A percentile compares a stretch with the other conserved stretches of the same genome.
phyloP scores from a whole-genome alignment of 2,329 filamentous ascomycete genomes.

The Blastomyces parvus region DNA sequence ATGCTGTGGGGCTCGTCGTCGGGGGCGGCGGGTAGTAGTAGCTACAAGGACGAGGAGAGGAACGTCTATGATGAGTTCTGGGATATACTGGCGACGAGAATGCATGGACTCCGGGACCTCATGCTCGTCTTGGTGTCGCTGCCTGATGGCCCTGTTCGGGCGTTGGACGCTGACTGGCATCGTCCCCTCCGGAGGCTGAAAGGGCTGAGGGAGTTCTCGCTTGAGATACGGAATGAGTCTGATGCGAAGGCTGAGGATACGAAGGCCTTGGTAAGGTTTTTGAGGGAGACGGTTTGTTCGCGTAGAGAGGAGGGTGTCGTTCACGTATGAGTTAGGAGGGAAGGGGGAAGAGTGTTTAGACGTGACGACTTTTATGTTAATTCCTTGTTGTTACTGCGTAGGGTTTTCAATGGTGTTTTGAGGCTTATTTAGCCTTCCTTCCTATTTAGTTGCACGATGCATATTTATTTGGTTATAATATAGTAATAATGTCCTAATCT shows the following conservation, averaged over 20 bases:
- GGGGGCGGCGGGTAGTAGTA: background rate
- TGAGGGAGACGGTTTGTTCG: background rate
- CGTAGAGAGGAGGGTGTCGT: background rate
- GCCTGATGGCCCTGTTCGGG: background rate
- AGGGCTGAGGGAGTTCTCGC: background rate
- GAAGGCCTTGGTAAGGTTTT: background rate
- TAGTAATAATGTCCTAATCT: background rate
- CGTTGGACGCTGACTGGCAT: constrained; percentile 1
- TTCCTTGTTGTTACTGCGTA: background rate
- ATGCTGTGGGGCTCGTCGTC: background rate
- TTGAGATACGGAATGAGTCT: constrained; percentile 4
- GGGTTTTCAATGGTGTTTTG: background rate
- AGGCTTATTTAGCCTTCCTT: background rate
- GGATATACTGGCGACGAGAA: background rate
- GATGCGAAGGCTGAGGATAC: constrained; percentile 5
- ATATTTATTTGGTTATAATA: background rate
- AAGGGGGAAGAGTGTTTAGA: background rate
- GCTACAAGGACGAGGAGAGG: background rate
- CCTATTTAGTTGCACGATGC: background rate
- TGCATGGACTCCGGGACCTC: background rate
- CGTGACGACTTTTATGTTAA: background rate
- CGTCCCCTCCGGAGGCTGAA: background rate
- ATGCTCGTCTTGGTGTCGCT: constrained; percentile 3
- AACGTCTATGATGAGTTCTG: background rate
- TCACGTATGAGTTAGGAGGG: background rate